These are phyloP conservation scores for Aspergillus nanangensis DNA, from an alignment of 495 filamentous ascomycete genomes.

Conservation along the genomic window DNA sequence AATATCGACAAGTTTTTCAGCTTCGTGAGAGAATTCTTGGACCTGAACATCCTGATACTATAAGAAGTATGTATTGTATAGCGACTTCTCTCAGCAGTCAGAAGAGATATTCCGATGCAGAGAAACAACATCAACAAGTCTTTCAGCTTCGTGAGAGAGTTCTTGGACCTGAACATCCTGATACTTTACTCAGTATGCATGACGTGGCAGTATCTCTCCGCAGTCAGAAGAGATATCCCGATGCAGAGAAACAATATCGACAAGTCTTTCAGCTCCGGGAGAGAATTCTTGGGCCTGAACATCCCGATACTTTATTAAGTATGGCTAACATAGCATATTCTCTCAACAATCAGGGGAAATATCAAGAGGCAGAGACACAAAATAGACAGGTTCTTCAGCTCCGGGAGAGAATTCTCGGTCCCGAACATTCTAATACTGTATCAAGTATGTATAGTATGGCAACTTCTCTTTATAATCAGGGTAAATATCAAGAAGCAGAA, in stretches of 20 bases:
- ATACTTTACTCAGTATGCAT: background rate
- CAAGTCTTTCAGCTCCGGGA: slow-evolving; percentile 7
- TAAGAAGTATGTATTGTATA: no score
- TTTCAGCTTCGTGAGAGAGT: no score
- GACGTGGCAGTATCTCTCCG: background rate
- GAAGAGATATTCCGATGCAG: no score
- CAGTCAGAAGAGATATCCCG: slow-evolving; percentile 7
- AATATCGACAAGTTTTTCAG: no score
- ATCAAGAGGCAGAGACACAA: background rate
- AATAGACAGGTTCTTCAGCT: background rate
- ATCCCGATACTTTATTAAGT: slow-evolving; percentile 21
- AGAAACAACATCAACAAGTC: no score
- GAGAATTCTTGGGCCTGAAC: slow-evolving; percentile 18
- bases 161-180: no score
- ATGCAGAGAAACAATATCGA: slow-evolving; percentile 20
- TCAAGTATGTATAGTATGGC: slow-evolving; percentile 26
- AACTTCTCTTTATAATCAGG: slow-evolving; percentile 20
- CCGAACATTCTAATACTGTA: slow-evolving; percentile 18
- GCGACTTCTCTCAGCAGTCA: no score
- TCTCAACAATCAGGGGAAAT: slow-evolving; percentile 8
- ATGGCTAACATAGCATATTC: slow-evolving; percentile 17
- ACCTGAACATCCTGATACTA: no score
- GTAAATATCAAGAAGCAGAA: slow-evolving; percentile 33
- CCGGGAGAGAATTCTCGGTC: background rate
- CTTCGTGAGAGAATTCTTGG: no score